phyloP scores from a whole-genome alignment of 306 rosid genomes.

The Dicorynia guianensis region DNA sequence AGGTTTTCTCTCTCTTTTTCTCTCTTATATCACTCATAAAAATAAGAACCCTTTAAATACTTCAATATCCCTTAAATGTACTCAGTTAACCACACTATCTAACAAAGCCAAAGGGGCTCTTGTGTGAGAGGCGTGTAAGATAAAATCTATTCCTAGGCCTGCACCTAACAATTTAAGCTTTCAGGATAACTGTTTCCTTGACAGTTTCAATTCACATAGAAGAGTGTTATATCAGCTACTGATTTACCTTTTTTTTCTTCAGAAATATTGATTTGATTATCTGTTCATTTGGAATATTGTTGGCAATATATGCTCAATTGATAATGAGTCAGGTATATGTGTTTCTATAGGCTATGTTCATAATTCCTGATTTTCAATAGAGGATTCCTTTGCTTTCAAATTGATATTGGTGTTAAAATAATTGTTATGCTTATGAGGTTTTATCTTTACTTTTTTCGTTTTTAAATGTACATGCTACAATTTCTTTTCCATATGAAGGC shows the following conservation, averaged over 20 bases:
- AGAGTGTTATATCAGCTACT: neutral
- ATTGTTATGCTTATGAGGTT: conserved; percentile 27
- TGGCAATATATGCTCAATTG: neutral
- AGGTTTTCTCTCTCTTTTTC: too few relatives aligned
- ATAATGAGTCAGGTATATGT: neutral
- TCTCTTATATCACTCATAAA: too few relatives aligned
- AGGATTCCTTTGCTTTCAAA: neutral
- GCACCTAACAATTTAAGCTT: too few relatives aligned
- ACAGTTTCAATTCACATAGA: neutral
- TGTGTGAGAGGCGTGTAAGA: too few relatives aligned
- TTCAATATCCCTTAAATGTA: too few relatives aligned
- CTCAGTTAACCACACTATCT: too few relatives aligned
- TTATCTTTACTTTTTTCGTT: conserved; percentile 12
- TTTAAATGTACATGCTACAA: conserved; percentile 31
- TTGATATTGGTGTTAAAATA: conserved; percentile 25
- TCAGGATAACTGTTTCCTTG: neutral
- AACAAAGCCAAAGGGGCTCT: too few relatives aligned
- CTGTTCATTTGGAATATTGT: conserved; percentile 13
- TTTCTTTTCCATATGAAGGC: conserved; percentile 65
- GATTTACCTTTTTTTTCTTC: neutral
- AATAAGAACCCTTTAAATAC: too few relatives aligned
- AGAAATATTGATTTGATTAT: neutral
- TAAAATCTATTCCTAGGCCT: too few relatives aligned
- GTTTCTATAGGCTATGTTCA: neutral
- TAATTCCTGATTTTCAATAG: neutral